These are phyloP conservation scores for Platanthera zijinensis DNA, from an alignment of 106 monocot species.

Conservation along the genomic window DNA sequence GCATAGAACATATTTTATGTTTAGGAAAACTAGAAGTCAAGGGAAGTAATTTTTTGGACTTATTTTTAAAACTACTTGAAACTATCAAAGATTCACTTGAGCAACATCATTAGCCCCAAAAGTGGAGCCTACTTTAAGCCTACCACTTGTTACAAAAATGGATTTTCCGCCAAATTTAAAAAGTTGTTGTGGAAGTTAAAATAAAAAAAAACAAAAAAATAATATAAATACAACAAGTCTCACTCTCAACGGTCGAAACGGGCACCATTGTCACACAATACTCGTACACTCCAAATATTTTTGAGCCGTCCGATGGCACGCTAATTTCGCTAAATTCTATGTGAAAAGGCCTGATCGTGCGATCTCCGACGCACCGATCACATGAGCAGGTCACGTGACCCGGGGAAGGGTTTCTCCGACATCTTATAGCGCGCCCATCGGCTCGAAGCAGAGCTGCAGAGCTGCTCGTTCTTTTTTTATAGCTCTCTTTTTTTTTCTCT, in stretches of 20 bases:
- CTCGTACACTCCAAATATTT: background rate
- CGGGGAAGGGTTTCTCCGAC: conserved; percentile 7
- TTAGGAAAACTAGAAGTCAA: too few species aligned
- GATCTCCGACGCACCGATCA: background rate
- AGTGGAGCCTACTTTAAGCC: conserved; percentile 1
- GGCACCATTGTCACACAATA: background rate
- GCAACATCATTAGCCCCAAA: background rate
- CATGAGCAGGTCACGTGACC: background rate
- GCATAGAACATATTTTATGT: too few species aligned
- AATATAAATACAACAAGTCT: background rate
- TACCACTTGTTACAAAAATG: background rate
- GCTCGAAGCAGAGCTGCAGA: conserved; percentile 2
- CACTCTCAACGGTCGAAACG: conserved; percentile 11
- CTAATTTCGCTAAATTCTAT: background rate
- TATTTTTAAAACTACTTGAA: background rate
- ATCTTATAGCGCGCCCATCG: background rate
- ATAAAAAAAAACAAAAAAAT: background rate
- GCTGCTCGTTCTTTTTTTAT: background rate
- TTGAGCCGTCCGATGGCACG: background rate
- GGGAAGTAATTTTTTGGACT: too few species aligned
- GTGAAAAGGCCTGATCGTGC: background rate
- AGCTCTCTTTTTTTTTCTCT: background rate
- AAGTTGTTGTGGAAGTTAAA: conserved; percentile 6
- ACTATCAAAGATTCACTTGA: background rate
- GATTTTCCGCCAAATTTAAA: conserved; percentile 11